Evolutionary conservation across 129 eudicot species (phyloP).

Genomic region (Mikania micrantha): DNA sequence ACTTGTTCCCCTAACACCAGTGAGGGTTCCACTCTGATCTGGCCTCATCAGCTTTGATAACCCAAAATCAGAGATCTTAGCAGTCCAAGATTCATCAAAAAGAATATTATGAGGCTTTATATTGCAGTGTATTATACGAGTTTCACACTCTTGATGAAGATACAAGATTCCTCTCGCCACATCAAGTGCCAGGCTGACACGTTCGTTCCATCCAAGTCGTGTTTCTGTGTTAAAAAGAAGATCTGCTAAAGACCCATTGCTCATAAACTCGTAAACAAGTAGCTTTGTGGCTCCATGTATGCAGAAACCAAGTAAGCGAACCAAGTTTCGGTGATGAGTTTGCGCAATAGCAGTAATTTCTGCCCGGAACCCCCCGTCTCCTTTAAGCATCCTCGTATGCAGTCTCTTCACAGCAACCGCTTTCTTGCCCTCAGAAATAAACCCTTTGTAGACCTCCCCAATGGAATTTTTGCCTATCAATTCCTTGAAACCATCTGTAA

Average conservation of each 20-base stretch:
- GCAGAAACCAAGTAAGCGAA: slow-evolving; percentile 39
- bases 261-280: slow-evolving; percentile 39
- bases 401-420: slow-evolving; percentile 28
- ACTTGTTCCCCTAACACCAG: slow-evolving; percentile 24
- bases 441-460: slow-evolving; percentile 32
- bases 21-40: slow-evolving; percentile 25
- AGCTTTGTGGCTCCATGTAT: slow-evolving; percentile 19
- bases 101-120: slow-evolving; percentile 40
- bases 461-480: slow-evolving; percentile 12
- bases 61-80: slow-evolving; percentile 44
- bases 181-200: slow-evolving; percentile 20
- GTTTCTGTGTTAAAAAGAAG: slow-evolving; percentile 9
- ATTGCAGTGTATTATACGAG: slow-evolving; percentile 38
- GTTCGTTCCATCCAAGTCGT: slow-evolving; percentile 17
- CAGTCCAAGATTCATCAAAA: slow-evolving; percentile 31
- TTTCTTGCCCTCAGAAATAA: slow-evolving; percentile 18
- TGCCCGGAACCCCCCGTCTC: slow-evolving; percentile 25
- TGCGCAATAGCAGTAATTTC: slow-evolving; percentile 29
- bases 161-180: slow-evolving; percentile 37
- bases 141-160: slow-evolving; percentile 41
- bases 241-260: slow-evolving; percentile 36
- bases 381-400: slow-evolving; percentile 17
- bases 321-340: slow-evolving; percentile 43
- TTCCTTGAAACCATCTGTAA: slow-evolving; percentile 35
- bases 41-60: slow-evolving; percentile 31